Base-by-base conservation (phyloP, 306 rosid species). In the Purshia tridentata region DNA sequence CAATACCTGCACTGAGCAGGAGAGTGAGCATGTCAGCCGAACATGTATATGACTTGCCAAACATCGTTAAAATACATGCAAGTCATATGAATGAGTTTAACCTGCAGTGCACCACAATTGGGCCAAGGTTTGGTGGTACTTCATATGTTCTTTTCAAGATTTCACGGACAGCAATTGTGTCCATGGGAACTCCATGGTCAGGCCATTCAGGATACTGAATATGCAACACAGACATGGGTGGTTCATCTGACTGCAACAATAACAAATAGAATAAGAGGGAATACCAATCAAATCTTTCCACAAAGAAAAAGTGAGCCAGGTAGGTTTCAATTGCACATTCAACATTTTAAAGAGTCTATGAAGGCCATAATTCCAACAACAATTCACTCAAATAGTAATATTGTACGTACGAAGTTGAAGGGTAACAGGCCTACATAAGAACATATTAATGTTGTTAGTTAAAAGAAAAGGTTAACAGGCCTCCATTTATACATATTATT, bases 61-160 rank as follows among this genome's bases (percentile, higher is more conserved):
- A 41, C 35, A 42, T 57, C 59, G 29, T 47, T 56, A 6, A 37
- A 42, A 50, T 50, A 69, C 14, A 59, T 8, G 62, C 18, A 75
- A 37, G 45, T 49, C 55, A 80, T 47, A 52, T 78, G 68, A 57
- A 52, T 35, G 80, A 82, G 81, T 76, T 55, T 69, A 87, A 93
- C 97, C 96, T 94, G 96, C 97, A 94, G 78, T 91, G 99, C 81
- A 91, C 93, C 77, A 86, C 96, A 80, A 90, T 81, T 54, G 98
- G 96, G 71, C 99, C 98, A 77, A 82, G 67, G 74, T 78, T 77
- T 20, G 96, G 83, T 11, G 98, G 91, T 29, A 88, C 71, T 14
- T 74, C 87, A 77, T 80, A 85, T 68, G 82, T 68, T 77, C 96
- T 83, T 85, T 79, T 91, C 72, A 90, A 81, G 68, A 94, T 86